Evolutionary conservation across 2,329 filamentous ascomycete species (phyloP).

Genomic region (Ceratocystis alfenasii): DNA sequence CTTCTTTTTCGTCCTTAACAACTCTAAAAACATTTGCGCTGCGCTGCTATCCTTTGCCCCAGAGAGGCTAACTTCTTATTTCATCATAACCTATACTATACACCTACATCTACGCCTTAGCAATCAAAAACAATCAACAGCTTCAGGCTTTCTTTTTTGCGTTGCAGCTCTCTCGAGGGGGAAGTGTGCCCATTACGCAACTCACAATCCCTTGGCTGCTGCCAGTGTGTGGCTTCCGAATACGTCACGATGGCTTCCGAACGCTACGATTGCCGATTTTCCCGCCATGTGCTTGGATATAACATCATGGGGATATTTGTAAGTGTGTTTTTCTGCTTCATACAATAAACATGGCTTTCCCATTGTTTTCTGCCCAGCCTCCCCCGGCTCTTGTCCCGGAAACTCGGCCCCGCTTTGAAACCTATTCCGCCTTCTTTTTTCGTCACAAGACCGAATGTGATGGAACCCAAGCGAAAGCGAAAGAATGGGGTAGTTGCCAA

Average conservation of each 20-base stretch:
- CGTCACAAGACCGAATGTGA: slow-evolving; percentile 1
- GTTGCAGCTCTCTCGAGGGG: background rate
- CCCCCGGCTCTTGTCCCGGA: background rate
- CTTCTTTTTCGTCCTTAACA: no score
- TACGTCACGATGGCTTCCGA: background rate
- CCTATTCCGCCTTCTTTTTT: background rate
- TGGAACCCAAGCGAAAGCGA: background rate
- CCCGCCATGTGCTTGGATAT: background rate
- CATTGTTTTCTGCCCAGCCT: background rate
- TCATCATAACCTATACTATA: no score
- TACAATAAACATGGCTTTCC: background rate
- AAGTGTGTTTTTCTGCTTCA: background rate
- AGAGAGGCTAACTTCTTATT: no score
- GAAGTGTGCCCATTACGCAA: background rate
- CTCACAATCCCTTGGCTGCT: background rate
- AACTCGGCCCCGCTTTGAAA: slow-evolving; percentile 2
- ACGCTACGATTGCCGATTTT: background rate
- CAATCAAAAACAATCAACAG: background rate
- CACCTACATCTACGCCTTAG: no score
- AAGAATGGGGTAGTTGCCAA: slow-evolving; percentile 12
- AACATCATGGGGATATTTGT: slow-evolving; percentile 1
- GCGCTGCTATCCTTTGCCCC: no score
- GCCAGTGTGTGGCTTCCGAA: background rate
- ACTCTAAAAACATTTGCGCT: no score
- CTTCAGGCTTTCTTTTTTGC: background rate